These are phyloP conservation scores for Colletotrichum tropicicola DNA, from an alignment of 2,329 filamentous ascomycete species.

Conservation along the genomic window DNA sequence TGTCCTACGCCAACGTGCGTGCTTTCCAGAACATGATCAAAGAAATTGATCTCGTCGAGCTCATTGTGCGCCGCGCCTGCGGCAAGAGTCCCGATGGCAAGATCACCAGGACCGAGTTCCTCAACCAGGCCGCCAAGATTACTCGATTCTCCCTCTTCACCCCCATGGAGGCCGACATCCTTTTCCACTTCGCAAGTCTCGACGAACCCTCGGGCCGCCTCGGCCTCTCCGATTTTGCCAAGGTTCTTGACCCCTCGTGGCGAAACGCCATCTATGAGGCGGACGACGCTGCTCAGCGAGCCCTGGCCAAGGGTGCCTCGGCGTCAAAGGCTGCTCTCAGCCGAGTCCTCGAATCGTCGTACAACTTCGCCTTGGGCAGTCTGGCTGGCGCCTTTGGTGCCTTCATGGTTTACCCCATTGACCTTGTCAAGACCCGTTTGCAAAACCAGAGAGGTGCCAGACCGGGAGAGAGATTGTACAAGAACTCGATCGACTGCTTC, in stretches of 20 bases:
- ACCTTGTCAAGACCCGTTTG: slow-evolving; percentile 97
- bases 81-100: slow-evolving; percentile 86
- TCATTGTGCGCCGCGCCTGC: slow-evolving; percentile 89
- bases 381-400: slow-evolving; percentile 95
- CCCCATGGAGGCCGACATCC: slow-evolving; percentile 97
- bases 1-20: slow-evolving; percentile 96
- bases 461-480: slow-evolving; percentile 90
- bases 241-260: slow-evolving; percentile 95
- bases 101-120: slow-evolving; percentile 92
- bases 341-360: slow-evolving; percentile 77
- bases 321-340: slow-evolving; percentile 60
- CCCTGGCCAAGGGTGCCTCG: slow-evolving; percentile 57
- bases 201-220: slow-evolving; percentile 90
- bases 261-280: slow-evolving; percentile 66
- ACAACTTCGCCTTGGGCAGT: slow-evolving; percentile 91
- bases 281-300: slow-evolving; percentile 51
- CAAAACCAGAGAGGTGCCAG: slow-evolving; percentile 91
- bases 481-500: slow-evolving; percentile 96
- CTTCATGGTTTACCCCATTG: slow-evolving; percentile 99
- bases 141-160: slow-evolving; percentile 97
- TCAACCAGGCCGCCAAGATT: slow-evolving; percentile 90
- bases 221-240: slow-evolving; percentile 85
- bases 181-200: slow-evolving; percentile 97
- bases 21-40: slow-evolving; percentile 98
- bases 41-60: slow-evolving; percentile 97